A percentile compares a stretch with the other conserved stretches of the same genome.
These are phyloP conservation scores for Rhynchosporium secalis DNA, from an alignment of 2,329 filamentous ascomycete species.

Conservation along the genomic window DNA sequence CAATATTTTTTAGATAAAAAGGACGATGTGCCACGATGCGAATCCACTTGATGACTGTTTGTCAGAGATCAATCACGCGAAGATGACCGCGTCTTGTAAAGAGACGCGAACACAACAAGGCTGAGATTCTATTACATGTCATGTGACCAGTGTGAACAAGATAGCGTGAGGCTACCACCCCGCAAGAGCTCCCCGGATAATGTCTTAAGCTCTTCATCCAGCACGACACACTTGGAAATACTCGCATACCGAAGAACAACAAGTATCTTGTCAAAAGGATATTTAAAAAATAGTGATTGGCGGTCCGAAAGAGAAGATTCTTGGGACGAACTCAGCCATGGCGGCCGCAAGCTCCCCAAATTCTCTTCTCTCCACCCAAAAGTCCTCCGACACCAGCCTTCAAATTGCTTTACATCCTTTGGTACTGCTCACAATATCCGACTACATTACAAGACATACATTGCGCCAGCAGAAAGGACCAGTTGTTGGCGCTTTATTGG, in stretches of 20 bases:
- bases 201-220: background rate
- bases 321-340: slow-evolving; percentile 45
- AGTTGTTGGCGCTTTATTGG: slow-evolving; percentile 83
- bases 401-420: slow-evolving; percentile 88
- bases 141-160: background rate
- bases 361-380: slow-evolving; percentile 64
- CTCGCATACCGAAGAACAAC: background rate
- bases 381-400: slow-evolving; percentile 64
- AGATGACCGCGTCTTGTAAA: background rate
- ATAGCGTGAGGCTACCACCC: slow-evolving; percentile 16
- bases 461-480: slow-evolving; percentile 74
- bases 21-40: no score
- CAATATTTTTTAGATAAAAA: no score
- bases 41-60: no score
- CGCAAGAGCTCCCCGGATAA: slow-evolving; percentile 1
- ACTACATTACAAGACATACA: slow-evolving; percentile 91
- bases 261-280: no score
- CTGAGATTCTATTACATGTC: background rate
- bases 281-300: background rate
- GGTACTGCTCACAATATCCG: slow-evolving; percentile 92
- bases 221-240: background rate
- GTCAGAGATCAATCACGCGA: no score
- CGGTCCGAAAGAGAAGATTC: background rate
- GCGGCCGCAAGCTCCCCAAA: slow-evolving; percentile 46
- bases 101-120: background rate